Evolutionary conservation across 176 grass and related monocot genomes (phyloP).

Genomic region (Avena eriantha): DNA sequence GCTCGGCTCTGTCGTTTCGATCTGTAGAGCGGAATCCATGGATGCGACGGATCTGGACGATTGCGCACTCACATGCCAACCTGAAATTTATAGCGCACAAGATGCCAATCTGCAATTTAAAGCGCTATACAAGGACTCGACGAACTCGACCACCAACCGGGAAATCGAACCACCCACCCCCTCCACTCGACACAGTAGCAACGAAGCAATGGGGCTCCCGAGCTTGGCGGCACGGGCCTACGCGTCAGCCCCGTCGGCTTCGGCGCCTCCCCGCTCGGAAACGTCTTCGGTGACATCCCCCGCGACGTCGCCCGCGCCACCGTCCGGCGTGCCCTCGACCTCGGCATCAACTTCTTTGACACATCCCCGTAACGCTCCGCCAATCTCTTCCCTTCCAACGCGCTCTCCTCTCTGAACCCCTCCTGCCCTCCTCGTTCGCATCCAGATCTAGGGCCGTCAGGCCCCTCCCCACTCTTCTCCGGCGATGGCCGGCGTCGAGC

Average conservation of each 20-base stretch:
- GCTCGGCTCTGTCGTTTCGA: not conserved
- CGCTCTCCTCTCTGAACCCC: no score
- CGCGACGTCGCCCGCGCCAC: constrained; percentile 59
- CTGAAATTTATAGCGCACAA: no score
- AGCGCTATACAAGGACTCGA: constrained; percentile 4
- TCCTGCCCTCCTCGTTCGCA: no score
- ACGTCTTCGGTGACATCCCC: constrained; percentile 75
- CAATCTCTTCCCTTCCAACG: not conserved
- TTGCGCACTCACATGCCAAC: not conserved
- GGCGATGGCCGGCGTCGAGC: no score
- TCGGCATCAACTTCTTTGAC: constrained; percentile 95
- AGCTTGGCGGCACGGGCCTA: constrained; percentile 70
- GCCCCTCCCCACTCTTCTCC: no score
- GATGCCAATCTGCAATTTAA: not conserved
- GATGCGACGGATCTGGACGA: not conserved
- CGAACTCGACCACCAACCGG: not conserved
- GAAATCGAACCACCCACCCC: not conserved
- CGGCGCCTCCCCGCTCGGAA: constrained; percentile 83
- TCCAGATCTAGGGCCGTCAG: no score
- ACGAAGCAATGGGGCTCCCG: constrained; percentile 63
- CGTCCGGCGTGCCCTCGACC: constrained; percentile 77
- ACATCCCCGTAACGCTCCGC: constrained; percentile 58
- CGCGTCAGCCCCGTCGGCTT: constrained; percentile 80
- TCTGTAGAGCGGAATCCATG: not conserved
- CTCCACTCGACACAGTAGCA: not conserved